Evolutionary conservation across 257 asterid genomes (phyloP).

Genomic region (Rauvolfia tetraphylla): DNA sequence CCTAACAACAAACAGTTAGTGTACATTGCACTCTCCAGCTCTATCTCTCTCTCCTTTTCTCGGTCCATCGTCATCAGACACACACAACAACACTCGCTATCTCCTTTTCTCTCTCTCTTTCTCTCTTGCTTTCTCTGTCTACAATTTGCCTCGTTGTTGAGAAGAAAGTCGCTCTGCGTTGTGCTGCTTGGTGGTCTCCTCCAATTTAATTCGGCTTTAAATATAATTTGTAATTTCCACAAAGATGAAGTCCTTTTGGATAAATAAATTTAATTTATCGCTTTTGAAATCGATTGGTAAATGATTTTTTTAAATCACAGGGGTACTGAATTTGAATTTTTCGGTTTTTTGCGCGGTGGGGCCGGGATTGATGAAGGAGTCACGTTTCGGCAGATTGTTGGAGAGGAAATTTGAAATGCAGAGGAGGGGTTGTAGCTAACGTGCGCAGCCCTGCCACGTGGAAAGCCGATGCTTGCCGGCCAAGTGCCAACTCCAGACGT

Average conservation of each 20-base stretch:
- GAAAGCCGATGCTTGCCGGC: slow-evolving; percentile 21
- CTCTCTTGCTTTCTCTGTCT: slow-evolving; percentile 21
- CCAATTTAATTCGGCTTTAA: slow-evolving; percentile 10
- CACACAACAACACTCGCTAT: slow-evolving; percentile 11
- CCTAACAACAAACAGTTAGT: slow-evolving; percentile 97
- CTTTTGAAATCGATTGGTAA: slow-evolving; percentile 16
- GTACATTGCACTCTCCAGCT: slow-evolving; percentile 99
- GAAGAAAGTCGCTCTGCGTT: neutral
- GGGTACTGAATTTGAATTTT: slow-evolving; percentile 15
- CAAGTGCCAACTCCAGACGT: neutral
- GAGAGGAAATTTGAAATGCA: slow-evolving; percentile 29
- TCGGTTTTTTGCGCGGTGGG: slow-evolving; percentile 27
- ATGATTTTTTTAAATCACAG: slow-evolving; percentile 3
- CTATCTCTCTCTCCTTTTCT: slow-evolving; percentile 98
- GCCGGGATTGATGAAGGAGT: slow-evolving; percentile 18
- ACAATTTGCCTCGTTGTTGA: slow-evolving; percentile 9
- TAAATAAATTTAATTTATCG: neutral
- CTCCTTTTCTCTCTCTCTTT: slow-evolving; percentile 5
- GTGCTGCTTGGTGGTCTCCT: neutral
- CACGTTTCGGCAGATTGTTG: slow-evolving; percentile 21
- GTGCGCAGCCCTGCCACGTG: slow-evolving; percentile 37
- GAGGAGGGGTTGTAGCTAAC: slow-evolving; percentile 22
- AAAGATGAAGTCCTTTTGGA: neutral
- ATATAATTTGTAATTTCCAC: neutral
- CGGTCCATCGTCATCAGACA: slow-evolving; percentile 92